Percentiles rank a stretch among this genome's conserved stretches.
These are phyloP conservation scores for Rhizomucor miehei DNA, from an alignment of 371 early-diverging fungal genomes.

Conservation along the genomic window DNA sequence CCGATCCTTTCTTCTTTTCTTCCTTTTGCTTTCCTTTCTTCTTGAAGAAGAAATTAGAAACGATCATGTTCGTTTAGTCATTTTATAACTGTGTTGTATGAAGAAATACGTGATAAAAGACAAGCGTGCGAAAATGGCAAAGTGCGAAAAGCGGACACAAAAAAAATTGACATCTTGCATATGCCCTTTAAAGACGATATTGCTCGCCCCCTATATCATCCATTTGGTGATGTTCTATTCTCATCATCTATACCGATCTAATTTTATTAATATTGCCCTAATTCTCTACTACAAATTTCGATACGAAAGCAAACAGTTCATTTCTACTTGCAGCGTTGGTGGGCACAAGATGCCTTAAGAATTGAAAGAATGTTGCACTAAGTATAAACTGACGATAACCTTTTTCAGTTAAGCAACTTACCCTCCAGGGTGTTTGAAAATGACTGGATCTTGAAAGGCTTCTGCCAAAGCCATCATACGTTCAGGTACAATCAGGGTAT, in stretches of 20 bases:
- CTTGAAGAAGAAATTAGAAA: too few species aligned
- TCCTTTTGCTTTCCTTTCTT: not conserved
- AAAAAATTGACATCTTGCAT: too few species aligned
- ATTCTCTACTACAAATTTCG: slow-evolving; percentile 24
- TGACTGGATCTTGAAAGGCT: slow-evolving; percentile 30
- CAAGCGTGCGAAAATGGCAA: too few species aligned
- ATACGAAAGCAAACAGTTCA: slow-evolving; percentile 57
- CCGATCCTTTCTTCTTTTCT: not conserved
- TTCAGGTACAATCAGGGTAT: slow-evolving; percentile 50
- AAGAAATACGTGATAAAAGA: too few species aligned
- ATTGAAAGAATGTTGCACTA: slow-evolving; percentile 3
- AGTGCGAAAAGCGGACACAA: too few species aligned
- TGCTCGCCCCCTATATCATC: too few species aligned
- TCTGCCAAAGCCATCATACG: slow-evolving; percentile 38
- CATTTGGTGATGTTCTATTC: too few species aligned
- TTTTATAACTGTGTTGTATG: too few species aligned
- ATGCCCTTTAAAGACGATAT: too few species aligned
- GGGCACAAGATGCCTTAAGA: slow-evolving; percentile 72
- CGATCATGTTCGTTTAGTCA: too few species aligned
- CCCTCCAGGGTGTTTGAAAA: slow-evolving; percentile 52
- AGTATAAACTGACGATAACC: not conserved
- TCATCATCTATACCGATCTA: too few species aligned
- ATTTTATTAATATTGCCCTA: too few species aligned
- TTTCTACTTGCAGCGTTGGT: slow-evolving; percentile 62
- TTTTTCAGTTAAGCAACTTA: slow-evolving; percentile 22